A percentile compares a stretch with the other conserved stretches of the same genome.
Evolutionary conservation across 2,329 filamentous ascomycete species (phyloP).

Genomic region (Sporothrix euskadiensis): DNA sequence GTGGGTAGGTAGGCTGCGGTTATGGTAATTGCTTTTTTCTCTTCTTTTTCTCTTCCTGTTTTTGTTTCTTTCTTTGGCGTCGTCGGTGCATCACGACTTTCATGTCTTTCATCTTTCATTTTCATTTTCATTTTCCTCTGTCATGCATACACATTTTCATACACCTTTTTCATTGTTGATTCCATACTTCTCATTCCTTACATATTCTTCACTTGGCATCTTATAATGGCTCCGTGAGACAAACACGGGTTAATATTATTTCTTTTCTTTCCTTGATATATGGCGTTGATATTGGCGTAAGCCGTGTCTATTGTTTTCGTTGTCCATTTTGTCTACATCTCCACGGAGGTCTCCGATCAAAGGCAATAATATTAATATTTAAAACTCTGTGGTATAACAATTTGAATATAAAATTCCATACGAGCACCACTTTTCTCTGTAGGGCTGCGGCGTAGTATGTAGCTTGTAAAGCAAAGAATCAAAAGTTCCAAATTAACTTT

Average conservation of each 20-base stretch:
- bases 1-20: background rate
- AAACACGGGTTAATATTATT: constrained; percentile 10
- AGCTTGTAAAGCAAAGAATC: background rate
- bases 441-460: background rate
- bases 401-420: background rate
- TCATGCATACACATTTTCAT: background rate
- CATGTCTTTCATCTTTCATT: background rate
- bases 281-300: background rate
- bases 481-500: background rate
- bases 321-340: background rate
- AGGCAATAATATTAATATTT: no score
- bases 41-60: background rate
- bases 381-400: no score
- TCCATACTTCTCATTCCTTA: background rate
- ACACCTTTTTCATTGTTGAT: background rate
- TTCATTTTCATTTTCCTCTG: background rate
- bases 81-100: background rate
- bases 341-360: background rate
- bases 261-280: background rate
- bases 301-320: background rate
- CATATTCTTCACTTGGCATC: background rate
- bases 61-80: background rate
- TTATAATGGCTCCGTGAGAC: constrained; percentile 4
- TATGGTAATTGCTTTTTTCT: background rate
- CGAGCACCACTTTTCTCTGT: background rate